phyloP scores from a whole-genome alignment of 805 yeast species.

The Blastobotrys attinorum region DNA sequence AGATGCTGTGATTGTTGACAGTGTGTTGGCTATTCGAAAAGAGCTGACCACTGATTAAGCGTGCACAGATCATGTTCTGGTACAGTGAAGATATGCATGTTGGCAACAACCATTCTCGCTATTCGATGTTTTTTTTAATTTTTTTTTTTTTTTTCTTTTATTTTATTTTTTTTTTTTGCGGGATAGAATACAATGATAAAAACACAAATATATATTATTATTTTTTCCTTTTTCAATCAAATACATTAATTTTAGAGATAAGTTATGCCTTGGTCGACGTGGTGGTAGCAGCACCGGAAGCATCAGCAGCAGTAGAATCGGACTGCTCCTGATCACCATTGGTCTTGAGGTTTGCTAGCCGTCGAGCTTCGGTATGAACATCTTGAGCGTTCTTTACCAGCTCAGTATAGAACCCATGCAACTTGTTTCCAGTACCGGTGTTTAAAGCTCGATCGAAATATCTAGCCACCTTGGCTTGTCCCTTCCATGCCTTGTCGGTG shows the following conservation, averaged over 20 bases:
- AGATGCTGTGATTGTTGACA: slow-evolving; percentile 97
- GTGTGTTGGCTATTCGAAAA: slow-evolving; percentile 85
- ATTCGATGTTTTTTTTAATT: too few species aligned
- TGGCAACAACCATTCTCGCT: too few species aligned
- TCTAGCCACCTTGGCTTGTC: slow-evolving; percentile 13
- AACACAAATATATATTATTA: too few species aligned
- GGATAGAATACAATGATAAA: too few species aligned
- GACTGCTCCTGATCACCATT: slow-evolving; percentile 13
- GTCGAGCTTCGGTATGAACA: slow-evolving; percentile 66
- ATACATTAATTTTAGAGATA: too few species aligned
- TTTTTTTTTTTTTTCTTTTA: background rate
- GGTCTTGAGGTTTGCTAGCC: slow-evolving; percentile 57
- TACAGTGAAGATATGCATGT: too few species aligned
- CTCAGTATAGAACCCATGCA: slow-evolving; percentile 52
- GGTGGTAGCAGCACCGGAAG: background rate
- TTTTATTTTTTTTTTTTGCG: background rate
- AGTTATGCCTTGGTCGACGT: too few species aligned
- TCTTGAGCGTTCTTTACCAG: slow-evolving; percentile 49
- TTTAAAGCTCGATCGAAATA: slow-evolving; percentile 31
- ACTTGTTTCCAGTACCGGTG: slow-evolving; percentile 43
- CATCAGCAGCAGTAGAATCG: background rate
- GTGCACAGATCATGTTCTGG: too few species aligned
- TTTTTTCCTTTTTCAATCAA: too few species aligned
- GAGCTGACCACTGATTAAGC: slow-evolving; percentile 42
- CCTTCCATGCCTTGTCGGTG: slow-evolving; percentile 32